Percentiles rank a stretch among this genome's conserved stretches.
Conservation (phyloP, 257 asterid genomes). For the Salvia rosmarinus region DNA sequence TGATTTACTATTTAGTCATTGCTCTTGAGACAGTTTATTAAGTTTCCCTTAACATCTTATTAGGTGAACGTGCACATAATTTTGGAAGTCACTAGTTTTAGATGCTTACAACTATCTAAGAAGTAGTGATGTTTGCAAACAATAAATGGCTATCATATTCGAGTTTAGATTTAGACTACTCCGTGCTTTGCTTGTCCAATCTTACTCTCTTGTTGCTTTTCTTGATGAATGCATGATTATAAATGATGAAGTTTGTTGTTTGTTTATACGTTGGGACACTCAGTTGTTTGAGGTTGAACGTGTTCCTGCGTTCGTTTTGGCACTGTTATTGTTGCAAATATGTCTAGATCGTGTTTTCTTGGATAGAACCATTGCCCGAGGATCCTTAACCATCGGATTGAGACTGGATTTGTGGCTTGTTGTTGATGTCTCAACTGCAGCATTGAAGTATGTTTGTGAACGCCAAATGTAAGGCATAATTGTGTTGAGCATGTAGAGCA, state of each 20-base stretch:
- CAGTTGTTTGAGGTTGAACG: neutral
- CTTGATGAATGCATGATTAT: neutral
- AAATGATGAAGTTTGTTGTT: neutral
- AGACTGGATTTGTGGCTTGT: neutral
- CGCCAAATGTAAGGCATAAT: neutral
- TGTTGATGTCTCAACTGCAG: neutral
- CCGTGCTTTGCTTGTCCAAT: neutral
- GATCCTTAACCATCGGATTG: neutral
- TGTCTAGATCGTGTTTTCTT: neutral
- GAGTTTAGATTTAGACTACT: neutral
- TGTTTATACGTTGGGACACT: neutral
- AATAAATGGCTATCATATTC: too few species aligned
- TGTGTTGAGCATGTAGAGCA: neutral
- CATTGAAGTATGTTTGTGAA: conserved; percentile 1
- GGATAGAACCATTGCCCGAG: neutral
- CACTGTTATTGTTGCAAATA: too few species aligned
- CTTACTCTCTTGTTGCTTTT: neutral
- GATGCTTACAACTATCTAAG: neutral
- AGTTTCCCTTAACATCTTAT: too few species aligned
- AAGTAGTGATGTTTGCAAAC: neutral
- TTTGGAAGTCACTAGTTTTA: neutral
- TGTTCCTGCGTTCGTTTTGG: neutral
- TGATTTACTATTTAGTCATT: too few species aligned
- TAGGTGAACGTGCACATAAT: too few species aligned
- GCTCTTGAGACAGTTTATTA: too few species aligned